Evolutionary conservation across 495 filamentous ascomycete genomes (phyloP).

Genomic region (Podospora conica): DNA sequence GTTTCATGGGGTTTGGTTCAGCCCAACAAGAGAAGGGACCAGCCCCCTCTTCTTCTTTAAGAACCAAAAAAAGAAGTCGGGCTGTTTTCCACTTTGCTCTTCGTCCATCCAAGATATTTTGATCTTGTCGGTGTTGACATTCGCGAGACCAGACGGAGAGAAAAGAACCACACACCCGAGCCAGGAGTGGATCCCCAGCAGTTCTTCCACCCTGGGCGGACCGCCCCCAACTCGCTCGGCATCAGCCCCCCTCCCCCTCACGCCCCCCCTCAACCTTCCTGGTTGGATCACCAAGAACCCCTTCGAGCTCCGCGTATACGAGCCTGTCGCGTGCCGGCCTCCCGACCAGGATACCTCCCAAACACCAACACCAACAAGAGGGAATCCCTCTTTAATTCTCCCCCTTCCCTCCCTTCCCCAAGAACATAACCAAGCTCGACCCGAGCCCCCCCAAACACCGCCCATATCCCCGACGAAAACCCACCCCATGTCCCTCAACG

Average conservation of each 20-base stretch:
- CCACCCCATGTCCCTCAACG: slow-evolving; percentile 43
- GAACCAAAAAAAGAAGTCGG: too few relatives aligned
- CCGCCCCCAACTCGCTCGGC: background rate
- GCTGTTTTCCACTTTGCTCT: background rate
- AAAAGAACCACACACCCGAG: background rate
- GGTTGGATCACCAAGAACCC: background rate
- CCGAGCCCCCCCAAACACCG: background rate
- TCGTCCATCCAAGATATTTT: background rate
- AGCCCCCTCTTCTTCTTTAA: background rate
- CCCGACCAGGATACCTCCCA: background rate
- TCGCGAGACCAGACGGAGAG: background rate
- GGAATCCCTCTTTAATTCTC: background rate
- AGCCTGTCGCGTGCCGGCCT: background rate
- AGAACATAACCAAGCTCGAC: background rate
- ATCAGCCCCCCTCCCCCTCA: background rate
- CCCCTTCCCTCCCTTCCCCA: background rate
- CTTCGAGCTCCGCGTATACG: background rate
- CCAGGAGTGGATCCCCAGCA: background rate
- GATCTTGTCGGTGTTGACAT: background rate
- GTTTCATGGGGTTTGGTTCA: background rate
- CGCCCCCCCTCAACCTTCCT: background rate
- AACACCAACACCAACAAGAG: background rate
- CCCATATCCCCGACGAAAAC: background rate
- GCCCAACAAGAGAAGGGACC: background rate
- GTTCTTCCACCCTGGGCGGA: too few relatives aligned